Conservation (phyloP, 176 grass and related monocot genomes). For the maize (Zea mays) region Zm-B73-REFERENCE-NAM-5.0 NC_050100.1:208806001-208806500, state of each 20-base stretch:
- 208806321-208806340: not conserved
- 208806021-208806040: conserved; percentile 66
- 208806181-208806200: conserved; percentile 25
- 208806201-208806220: not conserved
- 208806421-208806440: not conserved
- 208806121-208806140: conserved; percentile 33
- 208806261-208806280: conserved; percentile 7
- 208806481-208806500: too few relatives aligned
- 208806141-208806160: conserved; percentile 21
- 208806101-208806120: conserved; percentile 27
- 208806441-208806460: not conserved
- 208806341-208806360: not conserved
- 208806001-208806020: conserved; percentile 59
- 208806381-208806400: not conserved
- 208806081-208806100: conserved; percentile 31
- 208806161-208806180: conserved; percentile 11
- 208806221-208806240: conserved; percentile 5
- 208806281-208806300: conserved; percentile 1
- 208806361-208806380: not conserved
- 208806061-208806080: conserved; percentile 26
- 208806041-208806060: conserved; percentile 19
- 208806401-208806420: not conserved
- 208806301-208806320: not conserved
- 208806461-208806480: not conserved
- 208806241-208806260: not conserved